Evolutionary conservation across 1,284 basidiomycete species (phyloP).

Genomic region (Jaminaea rosea): DNA sequence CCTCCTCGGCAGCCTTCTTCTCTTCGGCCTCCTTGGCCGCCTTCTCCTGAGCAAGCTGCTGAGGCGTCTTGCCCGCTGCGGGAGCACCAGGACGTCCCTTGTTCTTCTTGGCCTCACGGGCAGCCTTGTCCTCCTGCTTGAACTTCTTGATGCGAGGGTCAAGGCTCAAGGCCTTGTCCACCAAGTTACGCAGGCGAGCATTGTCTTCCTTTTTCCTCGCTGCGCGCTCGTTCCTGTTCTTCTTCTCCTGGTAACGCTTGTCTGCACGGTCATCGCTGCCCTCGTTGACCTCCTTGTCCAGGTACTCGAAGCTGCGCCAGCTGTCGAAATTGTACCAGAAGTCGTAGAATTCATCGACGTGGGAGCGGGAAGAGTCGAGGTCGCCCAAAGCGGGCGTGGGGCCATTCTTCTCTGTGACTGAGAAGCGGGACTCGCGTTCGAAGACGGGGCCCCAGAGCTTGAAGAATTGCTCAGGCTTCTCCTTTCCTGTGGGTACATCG

Average conservation of each 20-base stretch:
- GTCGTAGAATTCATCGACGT: constrained; percentile 90
- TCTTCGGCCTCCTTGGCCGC: constrained; percentile 35
- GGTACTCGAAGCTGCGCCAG: constrained; percentile 96
- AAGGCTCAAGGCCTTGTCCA: constrained; percentile 73
- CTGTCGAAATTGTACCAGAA: constrained; percentile 99
- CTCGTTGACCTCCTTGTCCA: constrained; percentile 97
- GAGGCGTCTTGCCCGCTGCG: constrained; percentile 14
- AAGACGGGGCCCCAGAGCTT: constrained; percentile 66
- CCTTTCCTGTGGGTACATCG: constrained; percentile 42
- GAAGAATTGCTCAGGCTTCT: constrained; percentile 58
- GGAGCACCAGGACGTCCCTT: constrained; percentile 50
- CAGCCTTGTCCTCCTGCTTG: constrained; percentile 92
- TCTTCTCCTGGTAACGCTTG: constrained; percentile 98
- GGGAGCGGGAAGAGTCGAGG: constrained; percentile 64
- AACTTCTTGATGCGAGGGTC: constrained; percentile 97
- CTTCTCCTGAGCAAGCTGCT: constrained; percentile 15
- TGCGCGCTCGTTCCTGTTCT: constrained; percentile 94
- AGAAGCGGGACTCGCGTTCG: constrained; percentile 84
- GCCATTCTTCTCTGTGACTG: constrained; percentile 56
- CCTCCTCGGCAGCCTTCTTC: constrained; percentile 60
- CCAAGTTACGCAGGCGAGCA: constrained; percentile 73
- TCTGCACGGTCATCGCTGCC: constrained; percentile 95
- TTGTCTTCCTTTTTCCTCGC: constrained; percentile 97
- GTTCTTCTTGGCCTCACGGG: constrained; percentile 81
- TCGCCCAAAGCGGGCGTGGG: constrained; percentile 78